Base-by-base conservation (phyloP, 2,329 filamentous ascomycete species). In the Beauveria sp. region DNA sequence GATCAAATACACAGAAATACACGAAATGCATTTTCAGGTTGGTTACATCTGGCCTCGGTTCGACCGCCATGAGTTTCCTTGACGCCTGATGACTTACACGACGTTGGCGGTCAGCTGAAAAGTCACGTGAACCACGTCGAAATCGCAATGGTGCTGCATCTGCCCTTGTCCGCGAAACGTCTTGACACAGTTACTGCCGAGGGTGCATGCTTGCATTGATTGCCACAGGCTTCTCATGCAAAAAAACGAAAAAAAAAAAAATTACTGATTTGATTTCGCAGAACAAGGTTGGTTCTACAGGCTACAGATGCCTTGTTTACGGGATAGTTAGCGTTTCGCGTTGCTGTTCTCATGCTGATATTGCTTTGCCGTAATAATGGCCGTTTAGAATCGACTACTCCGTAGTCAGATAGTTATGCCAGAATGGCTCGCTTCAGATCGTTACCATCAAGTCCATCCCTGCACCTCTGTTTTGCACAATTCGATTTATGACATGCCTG, bases 21-120 rank as follows among this genome's bases (percentile, higher is more conserved):
- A 18, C 10, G 6, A 20, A 31, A 20, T 24, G 20, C 14, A 40
- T 50, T 50, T 42, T 20, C 8, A 12, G 16, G 4, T n/a, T 22
- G 4, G 16, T 26, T 46, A 50, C 14, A 40, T 20, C 14, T 31
- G 16, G 24, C 43, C 31, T 42, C 55, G 45, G 31, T 40, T 28
- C 5, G 20, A 40, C 22, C 10, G 18, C 45, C 20, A 26, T 58
- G 12, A 22, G 45, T 20, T 20, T 58, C 40, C 20, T 20, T 50
- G 45, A 28, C 14, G 45, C 55, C 45, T 50, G 55, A 60, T 38
- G 48, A 60, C 58, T 60, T 60, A 60, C 58, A 60, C 58, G 58
- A 60, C 58, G 58, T 60, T 54, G 14, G n/a, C 26, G 6, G 28
- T 60, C 58, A 60, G 24, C 38, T 60, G 58, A 54, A 20, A 8